These are phyloP conservation scores for Phialophora macrospora DNA, from an alignment of 2,329 filamentous ascomycete species.

Conservation along the genomic window DNA sequence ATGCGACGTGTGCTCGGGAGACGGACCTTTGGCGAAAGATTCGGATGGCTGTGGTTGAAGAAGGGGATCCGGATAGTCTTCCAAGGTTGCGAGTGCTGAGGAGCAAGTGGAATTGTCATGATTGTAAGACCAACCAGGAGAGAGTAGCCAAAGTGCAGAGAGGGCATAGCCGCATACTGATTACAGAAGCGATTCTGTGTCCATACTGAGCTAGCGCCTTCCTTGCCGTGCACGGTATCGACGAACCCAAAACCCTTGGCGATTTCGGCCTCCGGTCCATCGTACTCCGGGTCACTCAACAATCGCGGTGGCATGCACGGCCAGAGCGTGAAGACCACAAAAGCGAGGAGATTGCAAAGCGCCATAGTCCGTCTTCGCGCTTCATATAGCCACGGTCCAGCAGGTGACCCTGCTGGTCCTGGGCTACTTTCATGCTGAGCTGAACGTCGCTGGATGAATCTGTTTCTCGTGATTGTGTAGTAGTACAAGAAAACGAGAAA, in stretches of 20 bases:
- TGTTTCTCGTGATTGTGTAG: constrained; percentile 68
- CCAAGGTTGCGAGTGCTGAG: constrained; percentile 51
- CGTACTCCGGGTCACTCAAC: constrained; percentile 59
- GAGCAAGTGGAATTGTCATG: constrained; percentile 66
- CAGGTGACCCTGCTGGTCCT: constrained; percentile 48
- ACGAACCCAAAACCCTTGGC: constrained; percentile 65
- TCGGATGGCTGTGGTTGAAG: constrained; percentile 40
- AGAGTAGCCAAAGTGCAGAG: constrained; percentile 75
- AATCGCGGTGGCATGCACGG: constrained; percentile 66
- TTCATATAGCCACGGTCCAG: constrained; percentile 60
- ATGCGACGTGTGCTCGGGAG: constrained; percentile 59
- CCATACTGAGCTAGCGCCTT: constrained; percentile 70
- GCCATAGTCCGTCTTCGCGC: constrained; percentile 62
- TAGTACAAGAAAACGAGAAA: constrained; percentile 72
- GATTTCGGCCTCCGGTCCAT: constrained; percentile 61
- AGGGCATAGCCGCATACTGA: constrained; percentile 78
- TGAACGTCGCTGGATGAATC: constrained; percentile 50
- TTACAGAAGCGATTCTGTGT: constrained; percentile 75
- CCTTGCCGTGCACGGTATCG: constrained; percentile 62
- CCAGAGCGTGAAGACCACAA: constrained; percentile 64
- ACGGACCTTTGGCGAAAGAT: constrained; percentile 44
- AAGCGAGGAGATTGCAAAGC: constrained; percentile 63
- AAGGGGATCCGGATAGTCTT: constrained; percentile 40
- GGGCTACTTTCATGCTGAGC: constrained; percentile 43
- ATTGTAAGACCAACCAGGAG: constrained; percentile 74